phyloP scores from a whole-genome alignment of 768 basidiomycete species.

The Rossbeevera mucosa region DNA sequence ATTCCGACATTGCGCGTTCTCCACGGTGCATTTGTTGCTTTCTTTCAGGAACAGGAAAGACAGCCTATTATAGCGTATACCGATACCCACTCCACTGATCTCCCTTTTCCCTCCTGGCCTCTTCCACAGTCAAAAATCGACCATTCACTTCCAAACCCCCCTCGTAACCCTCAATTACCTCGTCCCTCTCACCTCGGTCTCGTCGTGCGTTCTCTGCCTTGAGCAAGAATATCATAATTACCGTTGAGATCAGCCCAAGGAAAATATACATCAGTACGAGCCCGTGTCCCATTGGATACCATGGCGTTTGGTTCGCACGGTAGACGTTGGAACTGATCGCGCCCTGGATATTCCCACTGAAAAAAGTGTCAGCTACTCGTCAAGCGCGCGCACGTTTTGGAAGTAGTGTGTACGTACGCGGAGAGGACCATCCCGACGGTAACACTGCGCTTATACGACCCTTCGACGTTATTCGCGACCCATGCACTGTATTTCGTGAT shows the following conservation, averaged over 20 bases:
- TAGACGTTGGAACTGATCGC: constrained; percentile 77
- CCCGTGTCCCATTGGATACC: constrained; percentile 59
- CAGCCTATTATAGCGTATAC: constrained; percentile 50
- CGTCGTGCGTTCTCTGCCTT: constrained; percentile 62
- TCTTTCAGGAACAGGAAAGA: too few relatives aligned
- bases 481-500: constrained; percentile 34
- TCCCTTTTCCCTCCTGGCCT: constrained; percentile 66
- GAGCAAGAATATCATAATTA: constrained; percentile 39
- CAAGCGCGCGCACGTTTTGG: neutral
- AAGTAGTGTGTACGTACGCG: constrained; percentile 38
- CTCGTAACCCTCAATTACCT: constrained; percentile 46
- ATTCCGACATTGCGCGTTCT: too few relatives aligned
- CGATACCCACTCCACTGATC: constrained; percentile 75
- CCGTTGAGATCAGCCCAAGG: constrained; percentile 53
- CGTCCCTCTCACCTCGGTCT: constrained; percentile 64
- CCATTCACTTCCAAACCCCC: constrained; percentile 48
- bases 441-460: constrained; percentile 71
- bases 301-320: constrained; percentile 58
- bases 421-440: constrained; percentile 66
- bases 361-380: neutral
- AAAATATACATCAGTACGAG: constrained; percentile 71
- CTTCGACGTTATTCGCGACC: constrained; percentile 71
- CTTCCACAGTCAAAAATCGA: constrained; percentile 51
- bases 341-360: constrained; percentile 67
- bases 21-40: too few relatives aligned